A percentile compares a stretch with the other conserved stretches of the same genome.
Evolutionary conservation across 306 rosid species (phyloP).

Genomic region (Casuarina glauca): DNA sequence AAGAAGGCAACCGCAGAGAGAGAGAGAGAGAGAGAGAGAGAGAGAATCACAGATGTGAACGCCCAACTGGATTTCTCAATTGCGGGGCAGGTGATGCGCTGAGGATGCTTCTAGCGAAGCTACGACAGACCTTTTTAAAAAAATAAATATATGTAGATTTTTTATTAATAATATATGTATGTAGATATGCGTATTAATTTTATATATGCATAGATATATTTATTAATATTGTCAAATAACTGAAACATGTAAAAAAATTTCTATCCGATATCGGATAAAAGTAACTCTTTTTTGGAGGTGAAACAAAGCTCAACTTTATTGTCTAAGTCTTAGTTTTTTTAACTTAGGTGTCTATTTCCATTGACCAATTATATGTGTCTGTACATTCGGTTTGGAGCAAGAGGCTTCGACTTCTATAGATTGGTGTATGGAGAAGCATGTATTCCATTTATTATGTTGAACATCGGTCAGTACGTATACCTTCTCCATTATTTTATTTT

Average conservation of each 20-base stretch:
- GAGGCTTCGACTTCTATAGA: neutral
- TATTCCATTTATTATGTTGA: neutral
- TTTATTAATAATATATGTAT: too few species aligned
- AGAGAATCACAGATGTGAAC: neutral
- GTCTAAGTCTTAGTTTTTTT: neutral
- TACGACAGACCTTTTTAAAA: too few species aligned
- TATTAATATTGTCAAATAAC: too few species aligned
- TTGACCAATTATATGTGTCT: neutral
- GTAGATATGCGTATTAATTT: too few species aligned
- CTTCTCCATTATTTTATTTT: constrained; percentile 12
- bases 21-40: too few species aligned
- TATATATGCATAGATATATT: too few species aligned
- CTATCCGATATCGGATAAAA: neutral
- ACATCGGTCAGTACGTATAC: constrained; percentile 14
- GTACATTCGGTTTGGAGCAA: neutral
- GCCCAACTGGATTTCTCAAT: neutral
- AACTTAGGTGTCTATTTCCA: neutral
- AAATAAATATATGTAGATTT: too few species aligned
- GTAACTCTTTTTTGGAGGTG: neutral
- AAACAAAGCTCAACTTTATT: neutral
- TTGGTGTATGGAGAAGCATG: neutral
- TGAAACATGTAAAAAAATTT: too few species aligned
- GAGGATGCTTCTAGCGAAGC: neutral
- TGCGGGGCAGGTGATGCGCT: neutral
- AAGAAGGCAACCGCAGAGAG: neutral